Percentiles rank a stretch among this genome's conserved stretches.
Conservation (phyloP, 495 filamentous ascomycete genomes). For the Lindgomyces ingoldianus region DNA sequence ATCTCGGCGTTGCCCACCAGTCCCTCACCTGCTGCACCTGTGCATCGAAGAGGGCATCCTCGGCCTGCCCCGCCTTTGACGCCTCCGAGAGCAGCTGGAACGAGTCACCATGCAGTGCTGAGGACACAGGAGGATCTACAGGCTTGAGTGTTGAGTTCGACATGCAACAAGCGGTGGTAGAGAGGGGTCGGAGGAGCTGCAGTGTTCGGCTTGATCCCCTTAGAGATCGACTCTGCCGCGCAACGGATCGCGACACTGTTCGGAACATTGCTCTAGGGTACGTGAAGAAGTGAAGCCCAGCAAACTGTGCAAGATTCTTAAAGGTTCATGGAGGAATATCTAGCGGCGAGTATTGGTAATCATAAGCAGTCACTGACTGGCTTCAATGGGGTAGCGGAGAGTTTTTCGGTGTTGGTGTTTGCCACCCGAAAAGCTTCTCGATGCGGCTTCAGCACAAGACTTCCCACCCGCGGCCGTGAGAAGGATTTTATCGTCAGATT, state of each 20-base stretch:
- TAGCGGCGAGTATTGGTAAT: constrained; percentile 21
- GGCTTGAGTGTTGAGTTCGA: constrained; percentile 41
- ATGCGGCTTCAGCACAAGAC: neutral
- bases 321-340: neutral
- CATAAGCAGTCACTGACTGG: neutral
- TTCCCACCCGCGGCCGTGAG: constrained; percentile 19
- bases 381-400: constrained; percentile 1
- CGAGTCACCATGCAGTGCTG: constrained; percentile 63
- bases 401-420: constrained; percentile 4
- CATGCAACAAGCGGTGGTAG: constrained; percentile 38
- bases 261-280: constrained; percentile 38
- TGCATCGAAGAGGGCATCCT: constrained; percentile 77
- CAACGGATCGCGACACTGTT: constrained; percentile 31
- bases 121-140: constrained; percentile 58
- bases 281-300: neutral
- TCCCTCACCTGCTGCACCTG: constrained; percentile 79
- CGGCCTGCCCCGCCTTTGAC: constrained; percentile 71
- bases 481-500: neutral
- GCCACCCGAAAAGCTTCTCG: constrained; percentile 19
- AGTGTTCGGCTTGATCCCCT: constrained; percentile 14
- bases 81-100: constrained; percentile 77
- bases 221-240: constrained; percentile 34
- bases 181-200: constrained; percentile 39
- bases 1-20: constrained; percentile 86
- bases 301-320: constrained; percentile 2